Evolutionary conservation across 2,329 filamentous ascomycete genomes (phyloP).

Genomic region (Dactylellina cionopaga): DNA sequence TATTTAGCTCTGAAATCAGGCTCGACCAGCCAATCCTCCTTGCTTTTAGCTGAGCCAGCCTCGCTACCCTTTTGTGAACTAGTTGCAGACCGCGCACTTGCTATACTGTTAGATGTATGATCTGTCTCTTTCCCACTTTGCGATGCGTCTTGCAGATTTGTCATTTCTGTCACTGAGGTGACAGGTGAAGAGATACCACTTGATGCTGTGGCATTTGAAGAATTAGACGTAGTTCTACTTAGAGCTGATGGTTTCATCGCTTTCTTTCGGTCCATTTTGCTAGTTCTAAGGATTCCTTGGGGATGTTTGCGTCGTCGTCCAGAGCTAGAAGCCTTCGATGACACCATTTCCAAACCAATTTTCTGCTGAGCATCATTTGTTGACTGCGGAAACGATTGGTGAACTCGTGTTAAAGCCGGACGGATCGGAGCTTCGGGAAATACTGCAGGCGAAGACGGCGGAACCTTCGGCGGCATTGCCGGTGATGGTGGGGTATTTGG

Average conservation of each 20-base stretch:
- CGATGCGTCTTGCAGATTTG: constrained; percentile 40
- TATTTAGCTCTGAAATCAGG: constrained; percentile 57
- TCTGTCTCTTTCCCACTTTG: constrained; percentile 39
- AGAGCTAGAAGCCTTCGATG: constrained; percentile 10
- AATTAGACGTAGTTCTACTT: constrained; percentile 43
- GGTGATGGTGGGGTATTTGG: constrained; percentile 55
- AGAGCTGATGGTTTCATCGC: constrained; percentile 9
- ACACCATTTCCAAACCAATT: constrained; percentile 36
- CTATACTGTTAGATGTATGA: constrained; percentile 23
- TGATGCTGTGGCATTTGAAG: constrained; percentile 43
- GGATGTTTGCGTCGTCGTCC: constrained; percentile 8
- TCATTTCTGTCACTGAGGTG: constrained; percentile 38
- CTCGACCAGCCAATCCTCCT: constrained; percentile 55
- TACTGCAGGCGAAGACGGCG: constrained; percentile 40
- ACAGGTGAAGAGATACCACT: constrained; percentile 43
- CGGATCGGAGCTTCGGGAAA: constrained; percentile 23
- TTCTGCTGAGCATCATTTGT: constrained; percentile 40
- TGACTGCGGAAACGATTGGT: constrained; percentile 47
- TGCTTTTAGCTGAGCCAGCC: constrained; percentile 45
- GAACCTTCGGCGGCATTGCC: constrained; percentile 52
- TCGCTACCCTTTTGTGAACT: constrained; percentile 37
- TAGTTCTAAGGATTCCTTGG: constrained; percentile 29
- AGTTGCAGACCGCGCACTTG: constrained; percentile 13
- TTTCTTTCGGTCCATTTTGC: constrained; percentile 32
- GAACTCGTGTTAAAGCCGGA: constrained; percentile 31